Conservation (phyloP, 768 basidiomycete genomes). For the Collybia mongolica region DNA sequence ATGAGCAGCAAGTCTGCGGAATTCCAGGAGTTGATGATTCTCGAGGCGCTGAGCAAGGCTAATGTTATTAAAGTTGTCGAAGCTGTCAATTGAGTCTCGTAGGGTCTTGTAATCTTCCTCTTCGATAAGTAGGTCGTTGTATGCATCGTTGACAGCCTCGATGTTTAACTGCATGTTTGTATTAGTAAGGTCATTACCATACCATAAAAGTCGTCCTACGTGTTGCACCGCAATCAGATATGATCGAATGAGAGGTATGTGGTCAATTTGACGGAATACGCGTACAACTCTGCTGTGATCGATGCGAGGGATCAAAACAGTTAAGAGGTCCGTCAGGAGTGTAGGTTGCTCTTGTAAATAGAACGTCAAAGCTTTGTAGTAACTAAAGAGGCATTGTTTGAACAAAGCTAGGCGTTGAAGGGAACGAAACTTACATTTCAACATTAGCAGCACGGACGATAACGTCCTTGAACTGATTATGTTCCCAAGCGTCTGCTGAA, state of each 20-base stretch:
- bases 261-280: conserved; percentile 93
- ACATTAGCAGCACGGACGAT: conserved; percentile 95
- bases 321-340: conserved; percentile 89
- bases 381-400: conserved; percentile 43
- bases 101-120: conserved; percentile 99
- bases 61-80: conserved; percentile 96
- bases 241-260: conserved; percentile 91
- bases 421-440: conserved; percentile 69
- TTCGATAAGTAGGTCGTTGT: conserved; percentile 97
- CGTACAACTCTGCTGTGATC: conserved; percentile 95
- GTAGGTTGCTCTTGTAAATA: conserved; percentile 94
- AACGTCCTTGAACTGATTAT: conserved; percentile 99
- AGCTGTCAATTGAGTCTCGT: conserved; percentile 96
- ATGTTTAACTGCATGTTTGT: conserved; percentile 69
- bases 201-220: conserved; percentile 41
- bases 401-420: background rate
- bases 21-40: conserved; percentile 89
- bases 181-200: background rate
- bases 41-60: conserved; percentile 83
- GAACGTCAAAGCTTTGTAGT: conserved; percentile 94
- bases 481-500: conserved; percentile 98
- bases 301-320: conserved; percentile 89
- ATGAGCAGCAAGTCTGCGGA: conserved; percentile 92
- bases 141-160: conserved; percentile 96
- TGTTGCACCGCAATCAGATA: conserved; percentile 98